A percentile compares a stretch with the other conserved stretches of the same genome.
These are phyloP conservation scores for Trypanosoma brucei DNA, from an alignment of 208 protist genomes.

Conservation along the genomic window DNA sequence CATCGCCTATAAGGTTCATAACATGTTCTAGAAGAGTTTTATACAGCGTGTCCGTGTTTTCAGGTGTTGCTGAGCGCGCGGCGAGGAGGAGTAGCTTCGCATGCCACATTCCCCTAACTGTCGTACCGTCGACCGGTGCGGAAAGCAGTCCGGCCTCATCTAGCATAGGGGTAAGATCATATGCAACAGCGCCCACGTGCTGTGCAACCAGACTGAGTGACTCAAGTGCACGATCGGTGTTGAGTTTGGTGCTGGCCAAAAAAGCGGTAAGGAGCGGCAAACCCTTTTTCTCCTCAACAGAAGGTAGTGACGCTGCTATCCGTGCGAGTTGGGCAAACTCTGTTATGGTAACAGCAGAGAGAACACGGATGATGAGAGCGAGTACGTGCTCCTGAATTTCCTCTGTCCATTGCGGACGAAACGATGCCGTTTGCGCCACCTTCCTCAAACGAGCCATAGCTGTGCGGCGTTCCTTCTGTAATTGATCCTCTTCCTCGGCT, in stretches of 20 bases:
- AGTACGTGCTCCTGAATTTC: constrained; percentile 69
- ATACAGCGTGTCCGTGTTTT: constrained; percentile 48
- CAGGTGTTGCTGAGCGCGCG: constrained; percentile 44
- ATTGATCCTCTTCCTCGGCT: constrained; percentile 71
- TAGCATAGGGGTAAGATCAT: constrained; percentile 43
- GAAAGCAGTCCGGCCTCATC: constrained; percentile 41
- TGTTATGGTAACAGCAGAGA: constrained; percentile 57
- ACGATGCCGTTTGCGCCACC: constrained; percentile 32
- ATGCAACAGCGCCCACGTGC: constrained; percentile 25
- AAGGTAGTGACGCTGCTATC: constrained; percentile 53
- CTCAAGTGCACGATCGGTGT: constrained; percentile 49
- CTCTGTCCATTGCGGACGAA: constrained; percentile 67
- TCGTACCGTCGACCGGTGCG: constrained; percentile 13
- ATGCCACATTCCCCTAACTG: constrained; percentile 26
- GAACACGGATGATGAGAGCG: constrained; percentile 54
- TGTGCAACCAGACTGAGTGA: constrained; percentile 50
- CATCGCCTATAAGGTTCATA: constrained; percentile 13
- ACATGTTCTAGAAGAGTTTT: constrained; percentile 37
- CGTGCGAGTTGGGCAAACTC: constrained; percentile 72
- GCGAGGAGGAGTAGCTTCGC: constrained; percentile 55
- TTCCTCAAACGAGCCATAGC: constrained; percentile 50
- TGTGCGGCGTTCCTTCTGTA: constrained; percentile 74
- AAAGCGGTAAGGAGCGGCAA: constrained; percentile 60
- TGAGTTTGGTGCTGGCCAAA: constrained; percentile 34
- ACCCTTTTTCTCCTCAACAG: constrained; percentile 46